Evolutionary conservation across 495 filamentous ascomycete genomes (phyloP).

Genomic region (Podospora tetraspora): DNA sequence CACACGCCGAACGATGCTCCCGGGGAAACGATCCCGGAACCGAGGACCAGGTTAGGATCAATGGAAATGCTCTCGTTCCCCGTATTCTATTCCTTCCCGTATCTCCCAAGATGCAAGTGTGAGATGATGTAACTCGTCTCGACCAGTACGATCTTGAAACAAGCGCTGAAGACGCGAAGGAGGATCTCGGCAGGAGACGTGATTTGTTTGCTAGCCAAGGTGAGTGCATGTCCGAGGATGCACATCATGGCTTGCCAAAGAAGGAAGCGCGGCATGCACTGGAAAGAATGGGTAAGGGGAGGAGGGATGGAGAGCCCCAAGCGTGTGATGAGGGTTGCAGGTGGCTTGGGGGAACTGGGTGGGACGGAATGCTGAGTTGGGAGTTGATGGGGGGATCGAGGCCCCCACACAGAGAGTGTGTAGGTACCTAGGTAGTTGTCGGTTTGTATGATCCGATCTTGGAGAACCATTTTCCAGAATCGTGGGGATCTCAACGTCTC

Average conservation of each 20-base stretch:
- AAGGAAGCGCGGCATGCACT: background rate
- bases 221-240: background rate
- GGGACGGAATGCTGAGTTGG: background rate
- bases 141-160: background rate
- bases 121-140: background rate
- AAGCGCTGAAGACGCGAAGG: background rate
- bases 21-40: background rate
- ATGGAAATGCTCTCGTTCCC: background rate
- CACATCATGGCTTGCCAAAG: background rate
- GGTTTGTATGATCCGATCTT: background rate
- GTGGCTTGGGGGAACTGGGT: background rate
- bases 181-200: background rate
- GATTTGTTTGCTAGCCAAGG: background rate
- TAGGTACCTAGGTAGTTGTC: background rate
- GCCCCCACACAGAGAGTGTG: background rate
- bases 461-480: background rate
- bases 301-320: background rate
- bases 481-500: background rate
- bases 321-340: background rate
- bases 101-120: background rate
- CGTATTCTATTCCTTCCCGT: background rate
- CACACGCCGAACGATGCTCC: background rate
- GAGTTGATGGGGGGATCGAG: background rate
- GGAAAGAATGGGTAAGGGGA: background rate
- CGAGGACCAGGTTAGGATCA: background rate